Conservation (phyloP, 2,329 filamentous ascomycete genomes). For the Aspergillus ruber region DNA sequence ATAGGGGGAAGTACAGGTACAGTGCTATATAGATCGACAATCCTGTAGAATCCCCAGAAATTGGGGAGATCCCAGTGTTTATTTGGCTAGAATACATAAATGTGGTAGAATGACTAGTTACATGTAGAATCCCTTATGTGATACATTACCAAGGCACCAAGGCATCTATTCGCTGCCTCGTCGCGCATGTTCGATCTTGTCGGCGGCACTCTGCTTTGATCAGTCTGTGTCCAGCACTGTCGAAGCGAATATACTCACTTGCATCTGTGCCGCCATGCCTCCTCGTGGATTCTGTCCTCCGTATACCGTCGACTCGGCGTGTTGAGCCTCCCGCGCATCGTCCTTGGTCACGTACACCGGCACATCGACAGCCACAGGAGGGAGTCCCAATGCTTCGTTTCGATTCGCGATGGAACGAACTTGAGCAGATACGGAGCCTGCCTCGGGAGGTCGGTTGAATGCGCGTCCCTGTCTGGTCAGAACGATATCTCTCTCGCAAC, state of each 20-base stretch:
- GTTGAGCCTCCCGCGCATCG: slow-evolving; percentile 26
- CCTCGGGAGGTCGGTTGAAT: slow-evolving; percentile 25
- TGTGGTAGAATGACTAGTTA: too few species aligned
- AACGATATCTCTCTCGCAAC: not conserved
- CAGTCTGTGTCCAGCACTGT: slow-evolving; percentile 5
- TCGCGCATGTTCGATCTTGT: slow-evolving; percentile 24
- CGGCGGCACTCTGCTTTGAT: slow-evolving; percentile 24
- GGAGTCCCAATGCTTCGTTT: slow-evolving; percentile 24
- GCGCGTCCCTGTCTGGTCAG: slow-evolving; percentile 21
- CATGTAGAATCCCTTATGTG: not conserved
- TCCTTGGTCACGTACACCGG: slow-evolving; percentile 27
- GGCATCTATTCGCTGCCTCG: slow-evolving; percentile 6
- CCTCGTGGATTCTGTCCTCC: slow-evolving; percentile 25
- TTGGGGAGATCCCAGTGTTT: not conserved
- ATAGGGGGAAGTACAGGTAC: not conserved
- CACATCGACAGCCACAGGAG: slow-evolving; percentile 14
- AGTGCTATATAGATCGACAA: not conserved
- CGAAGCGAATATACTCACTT: slow-evolving; percentile 17
- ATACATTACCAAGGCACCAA: not conserved
- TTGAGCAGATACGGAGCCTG: slow-evolving; percentile 26
- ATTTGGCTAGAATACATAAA: not conserved
- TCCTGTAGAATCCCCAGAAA: not conserved
- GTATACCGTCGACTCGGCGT: slow-evolving; percentile 19
- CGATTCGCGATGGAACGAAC: slow-evolving; percentile 27
- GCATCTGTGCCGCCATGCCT: slow-evolving; percentile 29